A percentile compares a stretch with the other conserved stretches of the same genome.
Conservation (phyloP, 495 filamentous ascomycete genomes). For the Podospora didyma region DNA sequence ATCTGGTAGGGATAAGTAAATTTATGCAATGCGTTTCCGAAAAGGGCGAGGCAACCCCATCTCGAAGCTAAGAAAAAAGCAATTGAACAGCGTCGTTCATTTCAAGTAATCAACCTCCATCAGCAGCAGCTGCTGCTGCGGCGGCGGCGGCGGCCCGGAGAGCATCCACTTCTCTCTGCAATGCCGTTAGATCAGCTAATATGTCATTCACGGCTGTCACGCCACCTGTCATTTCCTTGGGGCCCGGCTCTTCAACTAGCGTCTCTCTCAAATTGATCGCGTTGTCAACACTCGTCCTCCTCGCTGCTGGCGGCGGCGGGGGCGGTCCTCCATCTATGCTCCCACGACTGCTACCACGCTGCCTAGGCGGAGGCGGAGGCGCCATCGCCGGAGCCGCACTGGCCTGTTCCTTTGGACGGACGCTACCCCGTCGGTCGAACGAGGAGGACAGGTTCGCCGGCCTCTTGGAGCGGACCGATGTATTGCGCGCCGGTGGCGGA, state of each 20-base stretch:
- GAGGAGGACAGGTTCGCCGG: slow-evolving; percentile 26
- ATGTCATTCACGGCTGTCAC: slow-evolving; percentile 46
- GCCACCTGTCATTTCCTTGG: not conserved
- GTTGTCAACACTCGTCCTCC: slow-evolving; percentile 16
- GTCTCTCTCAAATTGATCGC: slow-evolving; percentile 9
- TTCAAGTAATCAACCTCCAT: too few relatives aligned
- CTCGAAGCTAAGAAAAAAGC: too few relatives aligned
- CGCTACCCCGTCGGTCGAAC: slow-evolving; percentile 24
- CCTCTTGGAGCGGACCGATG: slow-evolving; percentile 34
- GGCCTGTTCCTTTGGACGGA: slow-evolving; percentile 22
- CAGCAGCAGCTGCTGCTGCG: too few relatives aligned
- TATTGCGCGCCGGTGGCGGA: slow-evolving; percentile 38
- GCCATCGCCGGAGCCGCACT: slow-evolving; percentile 38
- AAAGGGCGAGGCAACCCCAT: too few relatives aligned
- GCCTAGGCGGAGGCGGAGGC: slow-evolving; percentile 58
- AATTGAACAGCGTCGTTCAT: too few relatives aligned
- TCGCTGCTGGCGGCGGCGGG: not conserved
- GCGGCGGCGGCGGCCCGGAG: too few relatives aligned
- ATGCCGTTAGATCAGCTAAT: slow-evolving; percentile 60
- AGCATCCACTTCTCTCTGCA: slow-evolving; percentile 71
- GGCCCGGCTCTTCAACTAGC: slow-evolving; percentile 15
- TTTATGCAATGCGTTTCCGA: too few relatives aligned
- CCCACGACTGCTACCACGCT: slow-evolving; percentile 51
- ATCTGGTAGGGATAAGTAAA: too few relatives aligned
- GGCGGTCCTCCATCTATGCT: slow-evolving; percentile 31